Evolutionary conservation across 768 basidiomycete genomes (phyloP), one percentile per base, ranked within the genome.

Genomic region (Tulasnella sp.): DNA sequence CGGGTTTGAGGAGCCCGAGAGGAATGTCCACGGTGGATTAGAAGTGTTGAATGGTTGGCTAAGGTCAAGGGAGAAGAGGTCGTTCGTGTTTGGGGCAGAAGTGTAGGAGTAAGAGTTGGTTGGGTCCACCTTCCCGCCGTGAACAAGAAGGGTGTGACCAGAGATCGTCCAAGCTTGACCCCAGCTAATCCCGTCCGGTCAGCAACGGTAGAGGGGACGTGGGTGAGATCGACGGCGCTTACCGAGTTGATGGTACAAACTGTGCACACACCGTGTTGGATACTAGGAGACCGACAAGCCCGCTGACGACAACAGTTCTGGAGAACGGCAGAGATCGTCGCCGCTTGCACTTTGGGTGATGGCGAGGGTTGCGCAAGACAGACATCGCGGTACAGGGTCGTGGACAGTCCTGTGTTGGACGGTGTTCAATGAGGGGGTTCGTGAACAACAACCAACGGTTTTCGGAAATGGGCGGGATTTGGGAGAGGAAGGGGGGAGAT

Each of bases 81-180:
- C 84, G 67, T 81, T 78, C 60, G 70, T 77, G 63, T 79, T 82
- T 56, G 83, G 84, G 23, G 88, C 88, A 17, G 81, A 77, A 31
- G 76, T 75, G 68, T 93, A 94, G 2, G 81, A 77, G 65, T 75
- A 86, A 14, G 74, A 65, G 66, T 84, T 82, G 68, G 68, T 77
- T 32, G 75, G 73, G 68, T 90, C 86, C 37, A 81, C 83, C 66
- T 87, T 81, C 46, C 91, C 91, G 35, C 90, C 91, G 58, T 86
- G 81, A 39, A 92, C 70, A 65, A 80, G 80, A 40, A 93, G 72
- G 9, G 73, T 72, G 60, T 79, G 74, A 63, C 77, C 72, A 21
- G 84, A 67, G 40, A 83, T 64, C 17, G 79, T 75, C 0, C 73
- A 70, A 4, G 86, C 84, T 61, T 89, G 87, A 27, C 83, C 91